phyloP scores from a whole-genome alignment of 192 early-diverging fungal genomes.

The Podila clonocystis region DNA sequence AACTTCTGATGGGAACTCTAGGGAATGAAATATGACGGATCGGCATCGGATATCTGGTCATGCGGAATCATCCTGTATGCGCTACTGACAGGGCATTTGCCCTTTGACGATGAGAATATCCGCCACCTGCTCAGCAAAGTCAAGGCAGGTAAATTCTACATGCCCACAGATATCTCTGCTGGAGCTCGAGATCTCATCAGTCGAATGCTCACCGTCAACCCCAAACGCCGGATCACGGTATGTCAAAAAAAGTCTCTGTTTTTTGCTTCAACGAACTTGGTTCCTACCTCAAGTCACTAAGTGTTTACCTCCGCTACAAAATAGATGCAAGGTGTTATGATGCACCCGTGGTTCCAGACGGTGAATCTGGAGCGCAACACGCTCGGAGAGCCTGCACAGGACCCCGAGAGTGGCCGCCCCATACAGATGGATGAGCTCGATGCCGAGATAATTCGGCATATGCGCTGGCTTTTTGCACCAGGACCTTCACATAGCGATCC shows the following conservation, averaged over 20 bases:
- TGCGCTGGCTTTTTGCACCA: conserved; percentile 49
- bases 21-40: conserved; percentile 71
- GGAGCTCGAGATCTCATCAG: conserved; percentile 58
- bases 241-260: background rate
- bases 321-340: conserved; percentile 61
- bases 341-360: conserved; percentile 59
- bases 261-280: background rate
- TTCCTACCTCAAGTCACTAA: background rate
- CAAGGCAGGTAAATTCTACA: conserved; percentile 59
- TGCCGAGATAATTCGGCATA: conserved; percentile 39
- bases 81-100: conserved; percentile 76
- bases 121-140: conserved; percentile 48
- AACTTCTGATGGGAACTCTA: background rate
- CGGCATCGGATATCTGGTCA: conserved; percentile 82
- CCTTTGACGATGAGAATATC: conserved; percentile 67
- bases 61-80: conserved; percentile 83
- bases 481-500: conserved; percentile 46
- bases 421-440: conserved; percentile 25
- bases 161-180: conserved; percentile 60
- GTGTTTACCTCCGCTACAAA: background rate
- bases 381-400: conserved; percentile 35
- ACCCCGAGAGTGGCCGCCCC: conserved; percentile 8
- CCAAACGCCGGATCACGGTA: conserved; percentile 57
- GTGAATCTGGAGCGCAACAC: conserved; percentile 48
- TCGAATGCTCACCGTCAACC: conserved; percentile 58